Evolutionary conservation across 2,329 filamentous ascomycete genomes (phyloP), one percentile per base, ranked within the genome.

Genomic region (Apiospora arundinis): DNA sequence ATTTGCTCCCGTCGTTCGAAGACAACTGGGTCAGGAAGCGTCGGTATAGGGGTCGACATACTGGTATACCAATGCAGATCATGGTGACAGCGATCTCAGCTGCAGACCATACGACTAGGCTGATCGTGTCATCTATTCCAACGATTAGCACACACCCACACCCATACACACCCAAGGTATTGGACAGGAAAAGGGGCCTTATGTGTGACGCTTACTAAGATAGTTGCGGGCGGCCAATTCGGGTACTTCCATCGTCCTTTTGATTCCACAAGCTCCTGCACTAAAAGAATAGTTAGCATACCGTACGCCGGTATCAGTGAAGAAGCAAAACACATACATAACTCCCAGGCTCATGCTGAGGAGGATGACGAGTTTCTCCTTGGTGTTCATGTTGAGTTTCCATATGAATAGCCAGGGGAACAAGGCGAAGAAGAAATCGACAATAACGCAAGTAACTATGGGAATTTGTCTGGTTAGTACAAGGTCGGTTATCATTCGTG

Each of bases 401-500:
- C 42, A 67, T 44, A 67, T 42, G 63, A 67, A 67, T 11, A 67
- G 37, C 37, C 63, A 67, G 25, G 63, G 63, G 42, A 67, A 45
- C 42, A 67, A 45, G 37, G 37, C 63, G 21, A 42, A 67, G 21
- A 45, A 42, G 63, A 45, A 42, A 18, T 42, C 63, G 11, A 45
- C 63, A 7, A 45, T 7, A 11, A 67, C 63, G 37, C 37, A 45
- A 16, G 23, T 28, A 6, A 45, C 63, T 45, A 7, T 16, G 2
- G 44, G 9, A 14, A 21, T 32, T 25, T 25, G 52, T 9, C 14
- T 32, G 6, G 16, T 60, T 18, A 60, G 25, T 21, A 18, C 14
- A 28, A 56, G 46, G 8, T 9, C 46, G 21, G n/a, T 6, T 1
- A 4, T 23, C 8, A 23, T 7, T 23, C 12, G 21, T 23, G 9